Base-by-base conservation (phyloP, 1,284 basidiomycete species). In the Ustanciosporium gigantosporum region DNA sequence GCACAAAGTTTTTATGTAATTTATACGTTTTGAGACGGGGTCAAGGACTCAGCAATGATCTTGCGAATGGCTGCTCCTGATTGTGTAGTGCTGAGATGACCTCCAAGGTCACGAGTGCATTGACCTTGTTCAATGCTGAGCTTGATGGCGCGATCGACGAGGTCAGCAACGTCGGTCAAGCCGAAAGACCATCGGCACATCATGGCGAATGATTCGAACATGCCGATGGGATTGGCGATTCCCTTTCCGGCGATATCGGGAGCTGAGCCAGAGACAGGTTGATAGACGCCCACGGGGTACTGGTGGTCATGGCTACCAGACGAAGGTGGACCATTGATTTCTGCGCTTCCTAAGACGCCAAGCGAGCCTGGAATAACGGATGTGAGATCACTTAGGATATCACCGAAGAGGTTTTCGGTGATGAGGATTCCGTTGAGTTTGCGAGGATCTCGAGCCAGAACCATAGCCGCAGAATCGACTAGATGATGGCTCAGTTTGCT, bases 161-260 rank as follows among this genome's bases (percentile, higher is more conserved):
- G 85, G 44, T 84, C 83, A 4, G 93, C 93, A 66, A 88, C 85
- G 65, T 83, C 83, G 17, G 61, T 19, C 49, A 91, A 82, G 16
- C 89, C 90, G 24, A 97, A 85, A 24, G 93, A 96, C 80, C 96
- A 97, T 44, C 93, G 85, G 46, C 96, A 83, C 65, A 96, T 87
- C 87, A 97, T 87, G 3, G 91, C 92, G 13, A 89, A 90, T 45
- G 91, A 94, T 53, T 96, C 87, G 76, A 97, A 96, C 20, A 93
- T 96, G 45, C 93, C 94, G 68, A 97, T 86, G 23, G 93, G 94
- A 79, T 97, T 98, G 60, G 93, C 94, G 69, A 95, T 91, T 24
- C 90, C 90, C 78, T 90, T 82, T 4, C 91, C 92, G 8, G 92
- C 91, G 66, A 96, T 96, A 74, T 96, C 93, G 36, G 93, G 93